A percentile compares a stretch with the other conserved stretches of the same genome.
phyloP scores from a whole-genome alignment of 2,329 filamentous ascomycete species.

The Blumeriella jaapii region DNA sequence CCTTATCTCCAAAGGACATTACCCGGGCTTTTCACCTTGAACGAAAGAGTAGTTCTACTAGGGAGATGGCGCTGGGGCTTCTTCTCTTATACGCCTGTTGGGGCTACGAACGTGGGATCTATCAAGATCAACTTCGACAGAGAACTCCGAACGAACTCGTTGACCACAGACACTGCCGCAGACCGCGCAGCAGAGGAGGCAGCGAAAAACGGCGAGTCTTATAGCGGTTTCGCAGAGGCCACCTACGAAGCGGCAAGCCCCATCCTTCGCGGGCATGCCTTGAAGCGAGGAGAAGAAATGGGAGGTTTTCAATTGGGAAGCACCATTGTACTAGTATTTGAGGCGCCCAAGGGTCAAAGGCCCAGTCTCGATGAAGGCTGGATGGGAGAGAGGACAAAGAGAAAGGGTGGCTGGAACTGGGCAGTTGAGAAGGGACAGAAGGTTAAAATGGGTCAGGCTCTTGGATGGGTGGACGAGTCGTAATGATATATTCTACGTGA shows the following conservation, averaged over 20 bases:
- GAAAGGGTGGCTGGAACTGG: slow-evolving; percentile 71
- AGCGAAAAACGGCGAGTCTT: slow-evolving; percentile 62
- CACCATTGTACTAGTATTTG: slow-evolving; percentile 91
- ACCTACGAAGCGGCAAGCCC: slow-evolving; percentile 70
- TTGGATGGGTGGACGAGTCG: slow-evolving; percentile 59
- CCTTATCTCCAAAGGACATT: slow-evolving; percentile 89
- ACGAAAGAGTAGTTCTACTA: slow-evolving; percentile 87
- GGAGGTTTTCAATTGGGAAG: slow-evolving; percentile 94
- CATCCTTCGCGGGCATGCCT: slow-evolving; percentile 70
- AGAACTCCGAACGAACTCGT: slow-evolving; percentile 83
- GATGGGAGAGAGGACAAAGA: slow-evolving; percentile 38
- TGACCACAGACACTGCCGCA: slow-evolving; percentile 85
- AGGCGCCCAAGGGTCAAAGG: slow-evolving; percentile 61
- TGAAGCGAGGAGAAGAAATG: slow-evolving; percentile 90
- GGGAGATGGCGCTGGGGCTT: slow-evolving; percentile 96
- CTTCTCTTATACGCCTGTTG: slow-evolving; percentile 91
- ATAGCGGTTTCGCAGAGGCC: slow-evolving; percentile 86
- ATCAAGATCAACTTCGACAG: slow-evolving; percentile 96
- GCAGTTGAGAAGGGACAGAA: slow-evolving; percentile 75
- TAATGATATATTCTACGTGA: slow-evolving; percentile 8
- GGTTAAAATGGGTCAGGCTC: slow-evolving; percentile 77
- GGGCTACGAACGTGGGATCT: slow-evolving; percentile 92
- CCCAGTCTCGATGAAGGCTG: slow-evolving; percentile 50
- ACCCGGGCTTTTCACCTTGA: slow-evolving; percentile 89
- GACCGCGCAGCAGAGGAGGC: slow-evolving; percentile 78